These are phyloP conservation scores for Thalassiosira oceanica DNA, from an alignment of 352 stramenopile genomes.

Conservation along the genomic window DNA sequence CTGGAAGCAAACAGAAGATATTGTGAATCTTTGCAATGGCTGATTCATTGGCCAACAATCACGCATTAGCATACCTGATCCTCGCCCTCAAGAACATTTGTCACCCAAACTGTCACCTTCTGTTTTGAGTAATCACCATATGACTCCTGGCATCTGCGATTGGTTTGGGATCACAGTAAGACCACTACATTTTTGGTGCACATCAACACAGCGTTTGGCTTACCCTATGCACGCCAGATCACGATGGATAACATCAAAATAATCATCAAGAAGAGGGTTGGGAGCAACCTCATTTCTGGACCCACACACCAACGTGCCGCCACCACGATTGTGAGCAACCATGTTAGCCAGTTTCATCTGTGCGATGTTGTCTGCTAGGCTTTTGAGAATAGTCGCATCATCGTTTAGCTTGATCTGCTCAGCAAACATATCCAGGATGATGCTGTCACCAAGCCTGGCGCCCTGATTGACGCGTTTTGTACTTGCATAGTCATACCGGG, in stretches of 20 bases:
- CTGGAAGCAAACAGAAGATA: conserved; percentile 19
- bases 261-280: conserved; percentile 52
- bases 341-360: conserved; percentile 32
- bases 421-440: conserved; percentile 52
- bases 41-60: neutral
- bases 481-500: conserved; percentile 27
- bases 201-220: too few relatives aligned
- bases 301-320: conserved; percentile 51
- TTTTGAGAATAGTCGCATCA: conserved; percentile 19
- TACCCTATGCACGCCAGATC: conserved; percentile 52
- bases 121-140: conserved; percentile 47
- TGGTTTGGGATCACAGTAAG: too few relatives aligned
- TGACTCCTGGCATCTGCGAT: conserved; percentile 29
- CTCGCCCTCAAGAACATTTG: conserved; percentile 50
- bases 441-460: conserved; percentile 44
- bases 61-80: conserved; percentile 40
- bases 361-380: conserved; percentile 25
- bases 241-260: conserved; percentile 51
- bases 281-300: conserved; percentile 53
- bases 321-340: conserved; percentile 32
- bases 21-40: neutral
- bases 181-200: too few relatives aligned
- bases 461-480: conserved; percentile 44
- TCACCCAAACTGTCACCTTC: conserved; percentile 49
- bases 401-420: conserved; percentile 26